phyloP scores from a whole-genome alignment of 306 rosid species.

The Quercus gilva region DNA sequence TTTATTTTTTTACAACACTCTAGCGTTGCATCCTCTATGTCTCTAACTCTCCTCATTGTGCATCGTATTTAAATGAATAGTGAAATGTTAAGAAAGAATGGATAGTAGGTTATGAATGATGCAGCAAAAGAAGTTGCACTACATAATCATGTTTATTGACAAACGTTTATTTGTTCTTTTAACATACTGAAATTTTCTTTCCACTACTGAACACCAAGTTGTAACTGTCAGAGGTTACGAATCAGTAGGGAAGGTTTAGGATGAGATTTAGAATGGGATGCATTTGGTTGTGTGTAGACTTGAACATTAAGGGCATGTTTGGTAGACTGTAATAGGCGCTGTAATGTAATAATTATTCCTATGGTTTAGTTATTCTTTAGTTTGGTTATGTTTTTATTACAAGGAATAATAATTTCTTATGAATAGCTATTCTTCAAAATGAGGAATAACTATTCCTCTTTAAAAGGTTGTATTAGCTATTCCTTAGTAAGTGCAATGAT shows the following conservation, averaged over 20 bases:
- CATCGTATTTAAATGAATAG: background rate
- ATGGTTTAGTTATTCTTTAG: too few relatives aligned
- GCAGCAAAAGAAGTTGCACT: background rate
- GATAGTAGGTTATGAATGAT: background rate
- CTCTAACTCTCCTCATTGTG: background rate
- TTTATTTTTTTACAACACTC: background rate
- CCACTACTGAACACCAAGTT: background rate
- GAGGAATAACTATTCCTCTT: too few relatives aligned
- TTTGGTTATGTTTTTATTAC: too few relatives aligned
- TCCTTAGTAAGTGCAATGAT: too few relatives aligned
- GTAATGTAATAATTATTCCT: too few relatives aligned
- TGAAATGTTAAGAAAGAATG: background rate
- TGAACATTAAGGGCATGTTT: background rate
- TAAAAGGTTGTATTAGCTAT: too few relatives aligned
- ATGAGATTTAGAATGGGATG: background rate
- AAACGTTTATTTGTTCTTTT: background rate
- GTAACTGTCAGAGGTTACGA: background rate
- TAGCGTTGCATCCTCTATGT: background rate
- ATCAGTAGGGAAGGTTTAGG: background rate
- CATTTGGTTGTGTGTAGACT: background rate
- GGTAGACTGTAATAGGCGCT: too few relatives aligned
- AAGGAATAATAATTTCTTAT: too few relatives aligned
- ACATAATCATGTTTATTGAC: background rate
- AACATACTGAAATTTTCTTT: background rate
- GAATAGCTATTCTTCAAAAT: too few relatives aligned